Evolutionary conservation across 2,329 filamentous ascomycete genomes (phyloP).

Genomic region (Ramularia endophylla): DNA sequence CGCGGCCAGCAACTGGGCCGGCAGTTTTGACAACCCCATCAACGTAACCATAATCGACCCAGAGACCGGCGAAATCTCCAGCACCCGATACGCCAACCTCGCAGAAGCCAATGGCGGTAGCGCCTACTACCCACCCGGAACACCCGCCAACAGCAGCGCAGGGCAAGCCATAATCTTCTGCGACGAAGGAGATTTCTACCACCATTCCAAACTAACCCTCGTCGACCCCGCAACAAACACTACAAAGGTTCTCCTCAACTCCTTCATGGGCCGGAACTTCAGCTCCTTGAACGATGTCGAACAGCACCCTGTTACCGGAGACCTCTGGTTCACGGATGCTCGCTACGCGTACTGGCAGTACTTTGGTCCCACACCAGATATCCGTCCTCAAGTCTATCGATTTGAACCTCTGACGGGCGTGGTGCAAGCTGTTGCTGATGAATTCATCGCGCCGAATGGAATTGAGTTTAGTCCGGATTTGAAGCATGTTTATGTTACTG

Average conservation of each 20-base stretch:
- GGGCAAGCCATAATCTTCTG: slow-evolving; percentile 30
- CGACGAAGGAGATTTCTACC: slow-evolving; percentile 27
- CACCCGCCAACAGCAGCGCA: slow-evolving; percentile 24
- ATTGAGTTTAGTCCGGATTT: slow-evolving; percentile 52
- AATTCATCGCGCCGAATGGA: slow-evolving; percentile 52
- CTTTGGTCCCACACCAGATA: slow-evolving; percentile 48
- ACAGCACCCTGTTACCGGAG: slow-evolving; percentile 48
- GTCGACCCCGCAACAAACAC: slow-evolving; percentile 25
- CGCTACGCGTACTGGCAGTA: slow-evolving; percentile 43
- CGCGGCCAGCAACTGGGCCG: slow-evolving; percentile 37
- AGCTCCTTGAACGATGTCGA: slow-evolving; percentile 54
- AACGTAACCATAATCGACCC: slow-evolving; percentile 31
- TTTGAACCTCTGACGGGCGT: slow-evolving; percentile 48
- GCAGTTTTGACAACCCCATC: slow-evolving; percentile 27
- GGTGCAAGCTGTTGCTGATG: slow-evolving; percentile 52
- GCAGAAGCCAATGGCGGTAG: slow-evolving; percentile 27
- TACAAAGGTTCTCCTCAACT: slow-evolving; percentile 45
- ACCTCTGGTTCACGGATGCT: slow-evolving; percentile 59
- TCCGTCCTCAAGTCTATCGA: slow-evolving; percentile 56
- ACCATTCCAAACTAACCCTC: slow-evolving; percentile 22
- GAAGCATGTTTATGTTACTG: slow-evolving; percentile 49
- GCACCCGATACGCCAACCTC: slow-evolving; percentile 22
- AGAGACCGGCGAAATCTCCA: slow-evolving; percentile 21
- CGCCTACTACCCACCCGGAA: slow-evolving; percentile 28
- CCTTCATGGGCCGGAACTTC: slow-evolving; percentile 57